Conservation (phyloP, 1,139 yeast species). For the Candida labiduridarum region DNA sequence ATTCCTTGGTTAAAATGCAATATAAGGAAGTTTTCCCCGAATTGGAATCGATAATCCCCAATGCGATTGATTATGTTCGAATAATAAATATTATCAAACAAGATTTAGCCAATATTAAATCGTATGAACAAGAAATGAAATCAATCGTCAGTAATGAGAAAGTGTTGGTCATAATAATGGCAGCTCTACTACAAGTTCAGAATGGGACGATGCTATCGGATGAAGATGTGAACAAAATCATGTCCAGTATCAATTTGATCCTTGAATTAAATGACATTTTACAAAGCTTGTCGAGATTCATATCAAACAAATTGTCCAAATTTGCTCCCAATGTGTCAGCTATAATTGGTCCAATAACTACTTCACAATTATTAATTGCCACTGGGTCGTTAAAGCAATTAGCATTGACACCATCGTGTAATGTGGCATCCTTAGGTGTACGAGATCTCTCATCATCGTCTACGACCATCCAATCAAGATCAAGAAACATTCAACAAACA, state of each 20-base stretch:
- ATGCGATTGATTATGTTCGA: slow-evolving; percentile 65
- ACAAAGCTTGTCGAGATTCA: slow-evolving; percentile 49
- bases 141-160: slow-evolving; percentile 61
- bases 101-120: slow-evolving; percentile 38
- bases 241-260: slow-evolving; percentile 51
- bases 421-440: slow-evolving; percentile 77
- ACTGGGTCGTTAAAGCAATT: slow-evolving; percentile 74
- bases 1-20: slow-evolving; percentile 51
- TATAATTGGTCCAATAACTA: slow-evolving; percentile 70
- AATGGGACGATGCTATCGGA: slow-evolving; percentile 31
- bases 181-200: slow-evolving; percentile 51
- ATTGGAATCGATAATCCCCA: slow-evolving; percentile 62
- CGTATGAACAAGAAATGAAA: slow-evolving; percentile 38
- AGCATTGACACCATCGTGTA: slow-evolving; percentile 78
- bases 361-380: slow-evolving; percentile 73
- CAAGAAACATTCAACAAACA: slow-evolving; percentile 45
- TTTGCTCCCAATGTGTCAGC: slow-evolving; percentile 83
- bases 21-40: slow-evolving; percentile 74
- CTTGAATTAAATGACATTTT: slow-evolving; percentile 49
- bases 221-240: slow-evolving; percentile 40
- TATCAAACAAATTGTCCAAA: slow-evolving; percentile 55
- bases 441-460: slow-evolving; percentile 43
- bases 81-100: slow-evolving; percentile 57
- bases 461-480: slow-evolving; percentile 24
- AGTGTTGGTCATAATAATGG: slow-evolving; percentile 71